Conservation (phyloP, 148 eudicot species). For the Chenopodium formosanum region DNA sequence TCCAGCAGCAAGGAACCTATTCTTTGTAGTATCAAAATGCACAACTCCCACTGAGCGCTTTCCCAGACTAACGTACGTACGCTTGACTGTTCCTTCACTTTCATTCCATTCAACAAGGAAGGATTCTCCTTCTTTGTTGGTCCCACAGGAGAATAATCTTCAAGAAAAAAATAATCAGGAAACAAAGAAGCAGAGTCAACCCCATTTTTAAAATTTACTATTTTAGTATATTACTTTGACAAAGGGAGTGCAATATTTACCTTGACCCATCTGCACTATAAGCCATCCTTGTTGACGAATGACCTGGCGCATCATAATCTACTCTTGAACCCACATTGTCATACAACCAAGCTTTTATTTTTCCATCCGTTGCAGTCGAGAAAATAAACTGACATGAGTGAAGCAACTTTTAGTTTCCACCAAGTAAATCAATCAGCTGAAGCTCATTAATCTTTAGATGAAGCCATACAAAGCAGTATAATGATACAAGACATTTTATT, state of each 20-base stretch:
- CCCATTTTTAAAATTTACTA: neutral
- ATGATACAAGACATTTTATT: neutral
- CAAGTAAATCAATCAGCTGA: neutral
- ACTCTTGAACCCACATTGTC: constrained; percentile 84
- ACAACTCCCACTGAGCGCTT: constrained; percentile 73
- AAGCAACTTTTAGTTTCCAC: neutral
- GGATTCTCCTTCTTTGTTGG: constrained; percentile 92
- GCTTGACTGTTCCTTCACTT: constrained; percentile 88
- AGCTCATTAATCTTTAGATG: neutral
- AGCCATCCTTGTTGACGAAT: constrained; percentile 76
- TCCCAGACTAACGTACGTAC: constrained; percentile 70
- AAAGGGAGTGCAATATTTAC: constrained; percentile 32
- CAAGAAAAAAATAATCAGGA: constrained; percentile 1
- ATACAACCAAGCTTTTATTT: constrained; percentile 96
- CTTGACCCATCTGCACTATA: constrained; percentile 93
- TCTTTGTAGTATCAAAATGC: constrained; percentile 89
- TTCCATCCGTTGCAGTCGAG: constrained; percentile 89
- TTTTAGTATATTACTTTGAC: neutral
- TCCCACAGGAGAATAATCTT: constrained; percentile 95
- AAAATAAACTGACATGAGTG: constrained; percentile 65
- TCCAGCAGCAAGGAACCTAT: constrained; percentile 83
- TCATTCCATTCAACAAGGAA: constrained; percentile 96
- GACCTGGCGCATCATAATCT: constrained; percentile 98
- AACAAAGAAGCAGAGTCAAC: neutral
- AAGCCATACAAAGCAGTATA: neutral